phyloP scores from a whole-genome alignment of 305 asterid species.

The Striga hermonthica region DNA sequence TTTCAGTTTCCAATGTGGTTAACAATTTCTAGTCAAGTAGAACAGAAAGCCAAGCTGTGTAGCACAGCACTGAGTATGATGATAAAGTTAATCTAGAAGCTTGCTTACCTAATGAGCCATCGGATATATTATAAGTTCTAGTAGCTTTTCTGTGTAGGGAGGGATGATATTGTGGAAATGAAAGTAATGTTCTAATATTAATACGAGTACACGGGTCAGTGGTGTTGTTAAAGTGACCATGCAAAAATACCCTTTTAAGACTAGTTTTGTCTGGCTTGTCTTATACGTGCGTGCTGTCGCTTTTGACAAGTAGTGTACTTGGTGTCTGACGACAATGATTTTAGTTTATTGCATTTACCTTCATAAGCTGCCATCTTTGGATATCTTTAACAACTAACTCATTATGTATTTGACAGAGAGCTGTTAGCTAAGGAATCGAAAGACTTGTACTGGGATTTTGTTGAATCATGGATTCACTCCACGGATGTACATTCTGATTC shows the following conservation, averaged over 20 bases:
- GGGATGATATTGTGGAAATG: background rate
- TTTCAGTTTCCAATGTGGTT: background rate
- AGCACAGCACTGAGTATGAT: constrained; percentile 9
- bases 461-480: constrained; percentile 76
- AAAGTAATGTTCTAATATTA: too few species aligned
- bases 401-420: constrained; percentile 59
- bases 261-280: constrained; percentile 14
- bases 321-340: constrained; percentile 7
- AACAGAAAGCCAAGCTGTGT: too few species aligned
- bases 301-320: background rate
- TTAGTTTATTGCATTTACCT: constrained; percentile 18
- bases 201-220: background rate
- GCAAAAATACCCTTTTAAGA: background rate
- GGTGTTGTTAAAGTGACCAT: background rate
- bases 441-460: constrained; percentile 83
- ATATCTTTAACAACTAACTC: constrained; percentile 1
- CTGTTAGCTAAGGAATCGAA: constrained; percentile 88
- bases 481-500: constrained; percentile 48
- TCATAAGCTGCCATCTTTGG: constrained; percentile 20
- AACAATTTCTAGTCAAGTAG: background rate
- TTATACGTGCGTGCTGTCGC: background rate
- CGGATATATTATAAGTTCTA: background rate
- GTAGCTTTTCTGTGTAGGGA: constrained; percentile 19
- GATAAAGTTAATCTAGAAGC: constrained; percentile 24
- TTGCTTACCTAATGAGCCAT: constrained; percentile 9